Evolutionary conservation across 2,329 filamentous ascomycete genomes (phyloP).

Genomic region (Pseudonectria buxi): DNA sequence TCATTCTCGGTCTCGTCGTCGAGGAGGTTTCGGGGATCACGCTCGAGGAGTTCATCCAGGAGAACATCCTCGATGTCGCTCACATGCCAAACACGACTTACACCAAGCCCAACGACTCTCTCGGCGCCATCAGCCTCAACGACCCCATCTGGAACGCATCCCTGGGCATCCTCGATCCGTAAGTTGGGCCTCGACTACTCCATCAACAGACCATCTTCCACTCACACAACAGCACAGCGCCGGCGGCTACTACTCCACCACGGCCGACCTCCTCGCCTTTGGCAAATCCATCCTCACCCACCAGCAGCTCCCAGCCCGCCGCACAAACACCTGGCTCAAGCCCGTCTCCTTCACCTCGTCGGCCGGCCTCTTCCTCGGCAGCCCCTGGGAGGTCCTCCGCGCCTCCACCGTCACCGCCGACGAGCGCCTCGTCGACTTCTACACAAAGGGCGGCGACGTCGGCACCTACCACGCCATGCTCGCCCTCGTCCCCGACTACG

Average conservation of each 20-base stretch:
- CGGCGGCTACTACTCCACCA: constrained; percentile 33
- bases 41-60: constrained; percentile 29
- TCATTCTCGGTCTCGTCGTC: constrained; percentile 35
- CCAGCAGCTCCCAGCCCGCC: constrained; percentile 27
- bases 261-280: constrained; percentile 32
- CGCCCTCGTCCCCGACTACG: constrained; percentile 37
- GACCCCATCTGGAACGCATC: constrained; percentile 23
- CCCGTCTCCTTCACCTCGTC: constrained; percentile 28
- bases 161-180: constrained; percentile 26
- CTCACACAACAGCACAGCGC: constrained; percentile 12
- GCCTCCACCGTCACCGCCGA: constrained; percentile 24
- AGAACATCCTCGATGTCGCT: constrained; percentile 32
- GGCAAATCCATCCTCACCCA: constrained; percentile 32
- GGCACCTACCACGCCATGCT: constrained; percentile 31
- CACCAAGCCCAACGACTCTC: constrained; percentile 18
- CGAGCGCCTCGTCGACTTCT: constrained; percentile 34
- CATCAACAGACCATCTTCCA: no score
- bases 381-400: constrained; percentile 39
- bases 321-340: constrained; percentile 37
- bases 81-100: constrained; percentile 31
- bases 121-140: constrained; percentile 25
- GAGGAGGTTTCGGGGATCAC: constrained; percentile 33
- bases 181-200: constrained; percentile 5
- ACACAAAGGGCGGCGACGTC: constrained; percentile 37
- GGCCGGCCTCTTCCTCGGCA: constrained; percentile 29